Evolutionary conservation across 768 basidiomycete species (phyloP), one percentile per base, ranked within the genome.

Genomic region (Boletus subcaerulescens): DNA sequence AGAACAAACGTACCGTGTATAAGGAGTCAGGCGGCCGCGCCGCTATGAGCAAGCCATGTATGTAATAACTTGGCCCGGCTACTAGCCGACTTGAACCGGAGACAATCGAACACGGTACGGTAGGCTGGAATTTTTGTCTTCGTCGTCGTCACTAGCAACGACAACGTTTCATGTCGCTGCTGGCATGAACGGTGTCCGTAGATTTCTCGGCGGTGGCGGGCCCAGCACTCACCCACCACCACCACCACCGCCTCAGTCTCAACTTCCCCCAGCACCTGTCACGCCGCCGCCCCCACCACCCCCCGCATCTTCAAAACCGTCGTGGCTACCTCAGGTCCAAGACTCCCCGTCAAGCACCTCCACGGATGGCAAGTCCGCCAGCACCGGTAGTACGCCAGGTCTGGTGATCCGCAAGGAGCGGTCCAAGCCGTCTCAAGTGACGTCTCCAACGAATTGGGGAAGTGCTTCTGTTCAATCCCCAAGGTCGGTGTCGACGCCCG

Each of bases 101-200:
- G n/a, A 22, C 29, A 24, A 22, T 22, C 32, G 15, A 38, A 8
- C 22, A 36, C 35, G 24, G 24, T 24, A 36, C 35, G 24, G 24
- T 24, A 24, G 24, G 24, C 24, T 24, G 24, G 24, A 24, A 24
- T 24, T 24, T 17, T 29, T 39, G 6, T 40, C 24, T 8, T 48
- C 40, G 40, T 26, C 48, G 41, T 51, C 48, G 22, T 38, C 18
- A 26, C 38, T 38, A 24, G 45, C 53, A 55, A 48, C 57, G 50
- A 65, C 61, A 22, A 46, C 54, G 33, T 48, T 68, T 57, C 32
- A 66, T 66, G 65, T 53, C 55, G 61, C 24, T 55, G 41, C 54
- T 9, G 46, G 53, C 56, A 87, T 88, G 86, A 85, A 87, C 79
- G 84, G 85, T 64, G 84, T 87, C 58, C 85, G 84, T 62, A 80